Percentiles rank a stretch among this genome's conserved stretches.
Conservation (phyloP, 176 grass and related monocot genomes). For the Ampelocalamus luodianensis region DNA sequence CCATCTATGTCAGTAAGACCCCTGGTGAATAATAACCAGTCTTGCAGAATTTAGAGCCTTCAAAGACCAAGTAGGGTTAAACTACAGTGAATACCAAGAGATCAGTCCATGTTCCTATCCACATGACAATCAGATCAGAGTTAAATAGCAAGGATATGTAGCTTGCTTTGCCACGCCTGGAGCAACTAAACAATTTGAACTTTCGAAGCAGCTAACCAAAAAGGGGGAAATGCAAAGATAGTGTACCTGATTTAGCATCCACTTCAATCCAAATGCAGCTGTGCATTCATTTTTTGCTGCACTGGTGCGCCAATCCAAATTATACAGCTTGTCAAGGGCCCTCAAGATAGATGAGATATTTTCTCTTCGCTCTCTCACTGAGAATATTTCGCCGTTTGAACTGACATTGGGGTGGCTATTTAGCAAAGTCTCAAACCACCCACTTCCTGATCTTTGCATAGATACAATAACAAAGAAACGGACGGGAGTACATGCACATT, state of each 20-base stretch:
- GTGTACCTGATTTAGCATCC: constrained; percentile 95
- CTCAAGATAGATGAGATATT: constrained; percentile 57
- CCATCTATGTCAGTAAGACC: neutral
- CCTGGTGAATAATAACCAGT: neutral
- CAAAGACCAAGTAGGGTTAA: neutral
- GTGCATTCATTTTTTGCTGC: constrained; percentile 87
- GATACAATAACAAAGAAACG: constrained; percentile 82
- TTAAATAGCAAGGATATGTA: neutral
- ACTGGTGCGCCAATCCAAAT: constrained; percentile 84
- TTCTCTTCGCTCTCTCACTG: constrained; percentile 54
- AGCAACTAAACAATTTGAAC: neutral
- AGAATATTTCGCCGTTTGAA: constrained; percentile 91
- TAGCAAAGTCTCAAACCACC: constrained; percentile 95
- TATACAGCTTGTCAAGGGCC: constrained; percentile 77
- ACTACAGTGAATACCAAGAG: neutral
- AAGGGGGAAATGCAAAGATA: neutral
- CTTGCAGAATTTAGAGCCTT: constrained; percentile 9
- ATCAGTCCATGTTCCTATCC: neutral
- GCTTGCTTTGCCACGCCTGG: neutral
- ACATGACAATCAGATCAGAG: constrained; percentile 11
- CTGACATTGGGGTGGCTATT: constrained; percentile 96
- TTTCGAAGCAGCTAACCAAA: neutral
- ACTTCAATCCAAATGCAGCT: constrained; percentile 90
- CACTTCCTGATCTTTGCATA: constrained; percentile 97
- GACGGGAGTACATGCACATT: constrained; percentile 75